Conservation (phyloP, 2,329 filamentous ascomycete genomes). For the Nannizziopsis arthrosporioides region DNA sequence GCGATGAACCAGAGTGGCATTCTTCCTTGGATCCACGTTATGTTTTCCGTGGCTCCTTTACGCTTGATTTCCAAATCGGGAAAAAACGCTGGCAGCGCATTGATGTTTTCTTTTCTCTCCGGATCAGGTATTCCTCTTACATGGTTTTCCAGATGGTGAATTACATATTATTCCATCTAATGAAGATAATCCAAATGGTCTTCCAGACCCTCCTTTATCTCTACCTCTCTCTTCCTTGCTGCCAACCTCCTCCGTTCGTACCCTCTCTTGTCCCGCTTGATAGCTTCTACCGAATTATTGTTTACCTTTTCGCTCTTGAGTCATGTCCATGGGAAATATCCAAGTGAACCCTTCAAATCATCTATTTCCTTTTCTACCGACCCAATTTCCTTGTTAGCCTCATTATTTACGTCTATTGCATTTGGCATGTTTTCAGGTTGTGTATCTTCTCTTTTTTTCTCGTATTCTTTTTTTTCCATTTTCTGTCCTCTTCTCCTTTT, state of each 20-base stretch:
- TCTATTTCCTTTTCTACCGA: constrained; percentile 12
- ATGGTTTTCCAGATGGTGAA: neutral
- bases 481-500: constrained; percentile 22
- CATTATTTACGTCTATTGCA: constrained; percentile 14
- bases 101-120: neutral
- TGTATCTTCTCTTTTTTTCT: constrained; percentile 7
- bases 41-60: constrained; percentile 8
- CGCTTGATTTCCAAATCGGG: neutral
- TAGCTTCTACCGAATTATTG: neutral
- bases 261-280: neutral
- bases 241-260: neutral
- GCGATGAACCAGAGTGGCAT: neutral
- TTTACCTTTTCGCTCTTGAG: too few relatives aligned
- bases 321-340: too few relatives aligned
- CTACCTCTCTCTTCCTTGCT: too few relatives aligned
- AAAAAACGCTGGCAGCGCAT: neutral
- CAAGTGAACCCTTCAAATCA: constrained; percentile 4
- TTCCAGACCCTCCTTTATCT: neutral
- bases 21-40: constrained; percentile 8
- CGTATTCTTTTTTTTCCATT: constrained; percentile 8
- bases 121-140: neutral
- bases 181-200: too few relatives aligned
- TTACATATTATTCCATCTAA: neutral
- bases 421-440: neutral
- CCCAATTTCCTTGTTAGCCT: constrained; percentile 9